A percentile compares a stretch with the other conserved stretches of the same genome.
Conservation (phyloP, 352 stramenopile genomes). For the Phytophthora citrophthora region DNA sequence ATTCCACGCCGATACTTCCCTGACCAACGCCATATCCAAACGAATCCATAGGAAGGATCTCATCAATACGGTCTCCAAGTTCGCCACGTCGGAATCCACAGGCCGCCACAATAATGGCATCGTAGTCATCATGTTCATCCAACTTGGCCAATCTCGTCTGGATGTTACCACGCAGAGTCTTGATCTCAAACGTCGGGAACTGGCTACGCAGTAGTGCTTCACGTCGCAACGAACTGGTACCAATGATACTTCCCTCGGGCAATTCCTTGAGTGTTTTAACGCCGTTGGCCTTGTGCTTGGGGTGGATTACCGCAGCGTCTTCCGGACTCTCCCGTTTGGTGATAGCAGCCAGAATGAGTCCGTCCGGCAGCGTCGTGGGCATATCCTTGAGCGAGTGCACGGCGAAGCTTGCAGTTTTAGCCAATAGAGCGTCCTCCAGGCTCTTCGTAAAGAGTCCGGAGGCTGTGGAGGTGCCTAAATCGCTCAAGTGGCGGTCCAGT, state of each 20-base stretch:
- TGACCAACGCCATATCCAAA: conserved; percentile 88
- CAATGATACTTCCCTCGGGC: conserved; percentile 74
- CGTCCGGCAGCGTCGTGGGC: conserved; percentile 79
- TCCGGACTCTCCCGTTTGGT: conserved; percentile 85
- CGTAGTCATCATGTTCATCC: conserved; percentile 83
- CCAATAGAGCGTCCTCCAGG: conserved; percentile 80
- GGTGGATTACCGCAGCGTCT: conserved; percentile 84
- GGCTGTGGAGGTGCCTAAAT: conserved; percentile 69
- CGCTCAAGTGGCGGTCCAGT: conserved; percentile 76
- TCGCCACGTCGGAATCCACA: conserved; percentile 83
- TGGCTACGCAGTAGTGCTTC: conserved; percentile 77
- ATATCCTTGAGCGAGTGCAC: conserved; percentile 93
- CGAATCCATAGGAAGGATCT: conserved; percentile 70
- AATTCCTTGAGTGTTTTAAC: conserved; percentile 60
- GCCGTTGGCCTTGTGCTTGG: conserved; percentile 81
- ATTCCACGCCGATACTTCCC: conserved; percentile 89
- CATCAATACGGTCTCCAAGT: conserved; percentile 74
- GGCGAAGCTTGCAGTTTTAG: conserved; percentile 73
- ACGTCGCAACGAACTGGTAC: conserved; percentile 84
- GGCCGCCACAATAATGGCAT: conserved; percentile 88
- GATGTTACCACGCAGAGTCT: conserved; percentile 89
- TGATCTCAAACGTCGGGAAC: conserved; percentile 81
- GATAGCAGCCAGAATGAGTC: conserved; percentile 83
- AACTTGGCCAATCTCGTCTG: conserved; percentile 88
- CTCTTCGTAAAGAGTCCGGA: conserved; percentile 91